Base-by-base conservation (phyloP, 805 yeast genomes). In the Candida orba region DNA sequence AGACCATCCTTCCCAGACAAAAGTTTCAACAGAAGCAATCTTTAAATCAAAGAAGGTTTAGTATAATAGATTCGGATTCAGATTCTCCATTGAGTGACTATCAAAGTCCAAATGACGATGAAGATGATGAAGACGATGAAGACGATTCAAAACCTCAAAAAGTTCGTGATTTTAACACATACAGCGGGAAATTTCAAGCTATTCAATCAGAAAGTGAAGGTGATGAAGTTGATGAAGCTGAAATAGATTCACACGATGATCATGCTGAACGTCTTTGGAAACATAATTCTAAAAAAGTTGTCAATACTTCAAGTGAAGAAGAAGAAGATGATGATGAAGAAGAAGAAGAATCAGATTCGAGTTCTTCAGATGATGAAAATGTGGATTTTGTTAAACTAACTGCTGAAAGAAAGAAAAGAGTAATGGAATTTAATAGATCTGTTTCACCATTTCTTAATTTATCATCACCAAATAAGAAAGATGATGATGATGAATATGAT, bases 321-420 rank as follows among this genome's bases (percentile, higher is more conserved):
- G 58, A 49, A 17, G 60, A 59, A 20, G 69, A 62, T 17, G 70
- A 20, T 20, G 64, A 62, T 17, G 70, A 62, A 13, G 66, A 61
- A 7, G 64, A 62, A 15, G 70, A 62, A 13, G 66, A 61, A 7
- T 71, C 62, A 15, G 68, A 62, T 31, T 71, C 69, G 18, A 67
- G 69, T 32, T 74, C 80, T 10, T 76, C 82, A 0, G 82, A 77
- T 52, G 87, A 79, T 51, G 79, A 79, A 32, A 79, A 78, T 51
- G 78, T 83, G 3, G 91, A 84, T 62, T 82, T 81, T 58, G 85
- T 84, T 14, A 76, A 75, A 58, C 63, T 84, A 47, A 84, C 85
- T 31, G 84, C 82, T 9, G 83, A 81, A 58, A 69, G 79, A 48
- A 78, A 82, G 62, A 76, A 76, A 33, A 71, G 65, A 47, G 70